Conservation (phyloP, 2,329 filamentous ascomycete species). For the Aaosphaeria pasadenensis region DNA sequence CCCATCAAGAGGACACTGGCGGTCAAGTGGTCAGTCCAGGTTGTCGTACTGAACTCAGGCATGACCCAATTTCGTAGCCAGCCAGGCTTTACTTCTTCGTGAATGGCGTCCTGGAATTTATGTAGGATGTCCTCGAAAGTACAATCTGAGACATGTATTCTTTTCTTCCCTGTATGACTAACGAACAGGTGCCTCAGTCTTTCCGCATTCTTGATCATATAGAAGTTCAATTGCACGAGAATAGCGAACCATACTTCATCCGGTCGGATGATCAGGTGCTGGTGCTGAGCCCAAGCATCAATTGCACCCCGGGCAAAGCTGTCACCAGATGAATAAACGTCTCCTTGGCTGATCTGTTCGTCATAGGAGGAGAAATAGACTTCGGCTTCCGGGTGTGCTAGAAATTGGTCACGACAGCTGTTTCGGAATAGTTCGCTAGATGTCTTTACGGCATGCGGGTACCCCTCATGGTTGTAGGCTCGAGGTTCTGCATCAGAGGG, state of each 20-base stretch:
- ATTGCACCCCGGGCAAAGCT: conserved; percentile 7
- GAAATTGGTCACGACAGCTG: neutral
- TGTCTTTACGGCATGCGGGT: neutral
- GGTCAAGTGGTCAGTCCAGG: conserved; percentile 37
- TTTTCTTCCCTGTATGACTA: conserved; percentile 21
- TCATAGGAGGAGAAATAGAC: conserved; percentile 3
- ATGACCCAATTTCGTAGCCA: conserved; percentile 43
- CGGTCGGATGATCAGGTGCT: conserved; percentile 10
- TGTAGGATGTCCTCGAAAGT: neutral
- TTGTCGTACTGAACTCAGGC: conserved; percentile 45
- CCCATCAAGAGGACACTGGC: conserved; percentile 48
- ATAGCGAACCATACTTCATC: conserved; percentile 13
- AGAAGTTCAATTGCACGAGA: conserved; percentile 10
- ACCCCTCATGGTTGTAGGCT: conserved; percentile 1
- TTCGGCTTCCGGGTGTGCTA: neutral
- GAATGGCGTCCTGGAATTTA: conserved; percentile 15
- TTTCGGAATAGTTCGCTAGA: neutral
- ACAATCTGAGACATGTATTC: neutral
- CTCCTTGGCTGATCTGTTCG: neutral
- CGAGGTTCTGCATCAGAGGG: conserved; percentile 5
- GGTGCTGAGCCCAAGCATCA: conserved; percentile 8
- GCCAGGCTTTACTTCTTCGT: conserved; percentile 37
- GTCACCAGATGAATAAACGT: conserved; percentile 7
- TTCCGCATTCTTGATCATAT: conserved; percentile 8
- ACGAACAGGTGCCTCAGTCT: conserved; percentile 17